Conservation (phyloP, 225 moss, liverwort and hornwort genomes). For the Climacium dendroides region DNA sequence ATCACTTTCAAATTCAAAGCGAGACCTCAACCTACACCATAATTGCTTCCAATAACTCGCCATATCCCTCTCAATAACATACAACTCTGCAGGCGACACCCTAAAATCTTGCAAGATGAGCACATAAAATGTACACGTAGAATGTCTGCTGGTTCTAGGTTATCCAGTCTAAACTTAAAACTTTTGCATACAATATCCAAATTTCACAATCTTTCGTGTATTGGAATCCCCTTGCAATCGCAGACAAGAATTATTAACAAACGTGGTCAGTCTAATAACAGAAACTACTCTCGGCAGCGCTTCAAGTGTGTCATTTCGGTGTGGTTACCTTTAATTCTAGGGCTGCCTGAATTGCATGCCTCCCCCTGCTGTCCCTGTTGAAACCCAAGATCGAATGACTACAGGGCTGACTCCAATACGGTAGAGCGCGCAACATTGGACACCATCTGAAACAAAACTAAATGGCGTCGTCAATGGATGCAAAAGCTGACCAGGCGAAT, state of each 20-base stretch:
- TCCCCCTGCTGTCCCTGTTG: neutral
- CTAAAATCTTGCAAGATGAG: neutral
- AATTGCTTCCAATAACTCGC: neutral
- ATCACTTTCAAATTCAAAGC: neutral
- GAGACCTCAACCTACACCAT: neutral
- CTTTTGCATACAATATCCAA: neutral
- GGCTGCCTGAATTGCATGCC: neutral
- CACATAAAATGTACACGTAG: neutral
- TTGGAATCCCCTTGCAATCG: neutral
- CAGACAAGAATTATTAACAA: neutral
- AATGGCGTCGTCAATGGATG: neutral
- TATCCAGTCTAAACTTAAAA: neutral
- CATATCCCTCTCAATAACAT: neutral
- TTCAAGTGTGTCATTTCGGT: neutral
- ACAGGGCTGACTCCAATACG: neutral
- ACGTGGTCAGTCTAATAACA: neutral
- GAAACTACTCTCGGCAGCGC: neutral
- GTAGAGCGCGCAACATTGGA: neutral
- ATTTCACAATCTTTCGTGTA: neutral
- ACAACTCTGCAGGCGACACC: neutral
- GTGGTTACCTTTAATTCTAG: neutral
- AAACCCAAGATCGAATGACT: neutral
- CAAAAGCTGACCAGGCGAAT: neutral
- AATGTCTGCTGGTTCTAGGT: neutral
- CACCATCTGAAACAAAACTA: neutral